Evolutionary conservation across 1,284 basidiomycete species (phyloP).

Genomic region (Marasmius oreades): DNA sequence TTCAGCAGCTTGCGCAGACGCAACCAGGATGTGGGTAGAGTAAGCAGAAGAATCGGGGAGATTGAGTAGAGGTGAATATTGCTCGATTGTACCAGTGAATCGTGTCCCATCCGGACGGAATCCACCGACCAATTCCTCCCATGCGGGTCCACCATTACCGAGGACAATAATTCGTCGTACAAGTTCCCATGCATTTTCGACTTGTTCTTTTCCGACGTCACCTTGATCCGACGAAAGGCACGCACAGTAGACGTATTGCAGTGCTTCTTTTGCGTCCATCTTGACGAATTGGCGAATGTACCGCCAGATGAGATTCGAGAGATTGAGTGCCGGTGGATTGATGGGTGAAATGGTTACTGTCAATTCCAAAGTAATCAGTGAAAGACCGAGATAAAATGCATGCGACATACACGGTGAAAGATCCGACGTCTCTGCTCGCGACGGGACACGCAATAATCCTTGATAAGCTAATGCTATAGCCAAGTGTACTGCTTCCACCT

Average conservation of each 20-base stretch:
- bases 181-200: conserved; percentile 84
- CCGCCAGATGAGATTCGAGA: conserved; percentile 87
- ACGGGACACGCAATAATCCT: conserved; percentile 84
- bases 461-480: conserved; percentile 93
- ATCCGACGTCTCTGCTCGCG: conserved; percentile 76
- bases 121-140: conserved; percentile 89
- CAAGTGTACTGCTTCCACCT: conserved; percentile 93
- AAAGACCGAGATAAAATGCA: background rate
- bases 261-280: conserved; percentile 88
- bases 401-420: conserved; percentile 74
- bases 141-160: conserved; percentile 79
- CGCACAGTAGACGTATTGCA: conserved; percentile 95
- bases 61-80: conserved; percentile 43
- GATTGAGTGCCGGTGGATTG: conserved; percentile 69
- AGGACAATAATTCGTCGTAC: conserved; percentile 86
- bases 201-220: conserved; percentile 77
- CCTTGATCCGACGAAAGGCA: conserved; percentile 79
- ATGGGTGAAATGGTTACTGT: conserved; percentile 64
- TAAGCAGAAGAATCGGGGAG: conserved; percentile 72
- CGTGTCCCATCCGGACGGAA: conserved; percentile 86
- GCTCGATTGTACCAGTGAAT: conserved; percentile 86
- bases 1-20: conserved; percentile 75
- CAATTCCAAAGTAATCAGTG: conserved; percentile 3
- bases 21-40: conserved; percentile 80
- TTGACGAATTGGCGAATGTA: conserved; percentile 91